phyloP scores from a whole-genome alignment of 345 rosid genomes.

The Raphanus raphanistrum region DNA sequence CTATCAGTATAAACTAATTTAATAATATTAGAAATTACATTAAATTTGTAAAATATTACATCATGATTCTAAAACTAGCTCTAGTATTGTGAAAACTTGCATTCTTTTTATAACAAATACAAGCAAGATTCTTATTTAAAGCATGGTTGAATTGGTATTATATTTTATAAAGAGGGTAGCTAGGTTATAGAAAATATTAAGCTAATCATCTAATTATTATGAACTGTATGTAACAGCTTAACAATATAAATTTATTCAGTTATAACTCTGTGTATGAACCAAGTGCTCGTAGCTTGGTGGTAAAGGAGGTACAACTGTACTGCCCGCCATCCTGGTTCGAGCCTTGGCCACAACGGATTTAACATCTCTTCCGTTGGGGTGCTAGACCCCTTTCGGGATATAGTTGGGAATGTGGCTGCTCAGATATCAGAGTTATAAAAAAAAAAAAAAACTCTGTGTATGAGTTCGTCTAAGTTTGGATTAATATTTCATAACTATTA shows the following conservation, averaged over 20 bases:
- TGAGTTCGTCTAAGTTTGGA: conserved; percentile 1
- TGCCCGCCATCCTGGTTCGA: no score
- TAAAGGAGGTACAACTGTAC: no score
- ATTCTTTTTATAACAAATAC: neutral
- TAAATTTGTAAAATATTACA: neutral
- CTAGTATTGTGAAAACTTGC: neutral
- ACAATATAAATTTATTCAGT: neutral
- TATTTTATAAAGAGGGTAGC: neutral
- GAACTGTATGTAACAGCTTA: neutral
- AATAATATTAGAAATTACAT: neutral
- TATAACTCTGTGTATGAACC: neutral
- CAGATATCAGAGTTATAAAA: no score
- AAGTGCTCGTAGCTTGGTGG: no score
- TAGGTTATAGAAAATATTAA: neutral
- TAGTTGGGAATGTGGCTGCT: no score
- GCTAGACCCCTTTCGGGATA: no score
- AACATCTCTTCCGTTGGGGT: no score
- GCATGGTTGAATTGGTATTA: neutral
- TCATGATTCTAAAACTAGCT: neutral
- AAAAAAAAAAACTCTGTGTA: neutral
- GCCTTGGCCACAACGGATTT: no score
- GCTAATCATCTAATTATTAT: neutral
- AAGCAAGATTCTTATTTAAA: neutral
- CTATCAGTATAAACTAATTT: no score
- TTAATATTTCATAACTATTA: neutral